Evolutionary conservation across 2,329 filamentous ascomycete species (phyloP), one percentile per base, ranked within the genome.

Genomic region (Zymoseptoria brevis): DNA sequence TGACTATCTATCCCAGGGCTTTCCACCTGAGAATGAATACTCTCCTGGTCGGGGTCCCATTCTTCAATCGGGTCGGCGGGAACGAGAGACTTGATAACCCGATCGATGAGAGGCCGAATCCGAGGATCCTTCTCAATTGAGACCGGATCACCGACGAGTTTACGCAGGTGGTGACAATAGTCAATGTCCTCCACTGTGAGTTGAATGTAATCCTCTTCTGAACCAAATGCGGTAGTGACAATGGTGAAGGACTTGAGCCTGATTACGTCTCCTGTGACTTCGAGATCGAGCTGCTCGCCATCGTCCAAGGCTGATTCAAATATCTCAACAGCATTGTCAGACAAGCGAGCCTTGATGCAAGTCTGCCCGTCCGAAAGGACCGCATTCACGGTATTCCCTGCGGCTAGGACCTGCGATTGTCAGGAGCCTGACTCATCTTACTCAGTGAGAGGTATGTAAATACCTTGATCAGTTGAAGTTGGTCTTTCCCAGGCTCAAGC

Each of bases 231-330:
- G 1, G 68, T 70, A 59, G 68, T 69, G 48, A 70, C 57, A 8
- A 71, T 58, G 0, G 63, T 69, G 54, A 67, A 58, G 13, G 53
- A 50, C 16, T 53, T 57, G 50, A 68, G 52, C 13, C 61, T 57
- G 24, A 72, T 56, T 8, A 72, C 58, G 57, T 72, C 70, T 19
- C 66, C 66, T 8, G 58, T 67, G 21, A 63, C 64, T 19, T 68
- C 64, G 6, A 35, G 35, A 26, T 45, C 59, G 19, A 70, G 54
- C 8, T 61, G 45, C 29, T 63, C 65, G 2, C 60, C 67, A 8
- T 62, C 60, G 29, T 53, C 51, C 22, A 53, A 29, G 21, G 67
- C 69, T 9, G 59, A 61, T 55, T 70, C 64, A n/a, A 70, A 58
- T 4, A 51, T 52, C 2, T 57, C 55, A 4, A 67, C 57, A 8